Evolutionary conservation across 208 protist species (phyloP).

Genomic region (Herpetomonas samuelpessoai): DNA sequence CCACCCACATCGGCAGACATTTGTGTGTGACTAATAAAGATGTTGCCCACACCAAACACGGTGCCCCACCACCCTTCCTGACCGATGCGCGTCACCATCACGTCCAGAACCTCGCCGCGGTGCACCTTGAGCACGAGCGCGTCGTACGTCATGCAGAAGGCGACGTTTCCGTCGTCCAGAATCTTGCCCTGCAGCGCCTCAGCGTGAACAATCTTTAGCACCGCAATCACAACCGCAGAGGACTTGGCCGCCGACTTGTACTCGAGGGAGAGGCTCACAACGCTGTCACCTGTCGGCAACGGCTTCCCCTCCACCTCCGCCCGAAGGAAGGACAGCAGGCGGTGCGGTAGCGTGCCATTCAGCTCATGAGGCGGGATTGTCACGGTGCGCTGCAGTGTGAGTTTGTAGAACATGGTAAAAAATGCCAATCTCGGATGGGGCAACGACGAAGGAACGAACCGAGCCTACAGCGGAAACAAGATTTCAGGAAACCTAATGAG

Average conservation of each 20-base stretch:
- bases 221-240: constrained; percentile 72
- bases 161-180: constrained; percentile 73
- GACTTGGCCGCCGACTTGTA: constrained; percentile 46
- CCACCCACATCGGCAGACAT: constrained; percentile 34
- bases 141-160: constrained; percentile 76
- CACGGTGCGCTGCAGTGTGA: constrained; percentile 70
- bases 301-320: constrained; percentile 71
- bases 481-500: too few species aligned
- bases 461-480: too few species aligned
- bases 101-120: constrained; percentile 80
- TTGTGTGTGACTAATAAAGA: constrained; percentile 74
- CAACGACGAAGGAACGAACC: too few species aligned
- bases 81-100: constrained; percentile 61
- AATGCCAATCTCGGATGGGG: too few species aligned
- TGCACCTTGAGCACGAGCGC: constrained; percentile 83
- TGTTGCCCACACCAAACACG: constrained; percentile 67
- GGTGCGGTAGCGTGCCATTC: constrained; percentile 58
- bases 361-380: constrained; percentile 62
- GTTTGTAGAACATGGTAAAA: constrained; percentile 85
- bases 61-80: constrained; percentile 74
- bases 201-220: constrained; percentile 75
- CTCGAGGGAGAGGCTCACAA: constrained; percentile 23
- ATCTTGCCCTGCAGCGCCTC: constrained; percentile 71
- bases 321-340: constrained; percentile 62
- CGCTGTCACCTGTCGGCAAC: constrained; percentile 49